These are phyloP conservation scores for Entelexis paramagnoliae DNA, from an alignment of 1,139 yeast species.

Conservation along the genomic window DNA sequence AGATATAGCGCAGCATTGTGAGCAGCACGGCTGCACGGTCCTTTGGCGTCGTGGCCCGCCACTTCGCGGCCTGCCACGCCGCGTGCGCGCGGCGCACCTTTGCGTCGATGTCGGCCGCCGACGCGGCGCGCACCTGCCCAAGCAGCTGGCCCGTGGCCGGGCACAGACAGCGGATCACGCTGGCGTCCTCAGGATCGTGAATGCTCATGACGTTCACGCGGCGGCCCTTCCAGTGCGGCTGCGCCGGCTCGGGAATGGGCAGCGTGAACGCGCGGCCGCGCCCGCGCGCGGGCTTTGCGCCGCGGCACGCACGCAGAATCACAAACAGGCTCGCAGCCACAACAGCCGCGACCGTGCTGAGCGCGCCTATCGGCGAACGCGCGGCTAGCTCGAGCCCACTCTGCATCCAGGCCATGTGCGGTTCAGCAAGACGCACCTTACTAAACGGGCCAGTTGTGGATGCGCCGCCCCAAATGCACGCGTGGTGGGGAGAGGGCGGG, in stretches of 20 bases:
- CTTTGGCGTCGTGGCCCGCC: slow-evolving; percentile 43
- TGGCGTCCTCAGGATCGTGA: slow-evolving; percentile 48
- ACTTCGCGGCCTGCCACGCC: slow-evolving; percentile 41
- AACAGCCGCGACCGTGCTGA: not conserved
- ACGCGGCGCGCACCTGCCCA: slow-evolving; percentile 57
- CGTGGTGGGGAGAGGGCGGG: no score
- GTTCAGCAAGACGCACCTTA: not conserved
- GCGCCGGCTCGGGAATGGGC: slow-evolving; percentile 70
- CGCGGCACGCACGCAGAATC: not conserved
- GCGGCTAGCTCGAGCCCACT: slow-evolving; percentile 1
- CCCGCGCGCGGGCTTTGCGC: slow-evolving; percentile 3
- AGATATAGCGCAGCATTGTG: slow-evolving; percentile 59
- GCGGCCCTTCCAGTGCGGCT: slow-evolving; percentile 88
- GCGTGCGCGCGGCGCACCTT: slow-evolving; percentile 45
- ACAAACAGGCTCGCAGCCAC: not conserved
- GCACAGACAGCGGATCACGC: slow-evolving; percentile 69
- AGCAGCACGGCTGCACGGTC: slow-evolving; percentile 59
- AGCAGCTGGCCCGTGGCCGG: slow-evolving; percentile 91
- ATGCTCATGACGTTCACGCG: slow-evolving; percentile 54
- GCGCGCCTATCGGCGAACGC: not conserved
- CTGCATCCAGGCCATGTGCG: slow-evolving; percentile 1
- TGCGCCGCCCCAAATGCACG: not conserved
- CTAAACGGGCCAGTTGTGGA: not conserved
- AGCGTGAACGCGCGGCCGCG: slow-evolving; percentile 31
- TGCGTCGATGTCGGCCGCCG: slow-evolving; percentile 57